A percentile compares a stretch with the other conserved stretches of the same genome.
Conservation (phyloP, 805 yeast genomes). For the Wickerhamiella azymoides region DNA sequence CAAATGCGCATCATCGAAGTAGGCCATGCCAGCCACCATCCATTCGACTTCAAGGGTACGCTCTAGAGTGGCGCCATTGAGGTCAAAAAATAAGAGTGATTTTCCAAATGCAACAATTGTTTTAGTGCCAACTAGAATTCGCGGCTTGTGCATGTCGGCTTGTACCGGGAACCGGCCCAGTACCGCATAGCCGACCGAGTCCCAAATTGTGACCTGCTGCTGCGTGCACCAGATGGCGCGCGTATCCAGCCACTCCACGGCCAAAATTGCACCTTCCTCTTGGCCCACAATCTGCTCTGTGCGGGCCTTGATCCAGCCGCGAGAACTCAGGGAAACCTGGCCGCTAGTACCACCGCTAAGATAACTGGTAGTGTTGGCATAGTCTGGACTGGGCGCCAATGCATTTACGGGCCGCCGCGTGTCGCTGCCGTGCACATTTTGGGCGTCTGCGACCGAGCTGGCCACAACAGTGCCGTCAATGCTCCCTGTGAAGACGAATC, state of each 20-base stretch:
- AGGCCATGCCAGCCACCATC: constrained; percentile 62
- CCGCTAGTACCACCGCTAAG: constrained; percentile 88
- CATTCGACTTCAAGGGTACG: constrained; percentile 13
- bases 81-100: constrained; percentile 50
- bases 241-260: constrained; percentile 41
- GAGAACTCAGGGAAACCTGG: constrained; percentile 54
- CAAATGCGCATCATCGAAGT: constrained; percentile 59
- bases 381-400: constrained; percentile 65
- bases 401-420: constrained; percentile 81
- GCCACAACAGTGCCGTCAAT: constrained; percentile 88
- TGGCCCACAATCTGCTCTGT: constrained; percentile 47
- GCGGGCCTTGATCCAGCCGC: constrained; percentile 80
- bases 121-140: neutral
- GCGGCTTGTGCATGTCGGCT: constrained; percentile 75
- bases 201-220: constrained; percentile 57
- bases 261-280: constrained; percentile 38
- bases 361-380: constrained; percentile 46
- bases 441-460: constrained; percentile 49
- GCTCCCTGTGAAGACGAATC: constrained; percentile 70
- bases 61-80: constrained; percentile 9
- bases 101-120: constrained; percentile 62
- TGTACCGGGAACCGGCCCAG: constrained; percentile 42
- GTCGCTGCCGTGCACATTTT: constrained; percentile 60
- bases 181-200: constrained; percentile 35
- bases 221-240: constrained; percentile 78